Evolutionary conservation across 73 alveolate species (phyloP), one percentile per base, ranked within the genome.

Genomic region (Diophrys sp.): DNA sequence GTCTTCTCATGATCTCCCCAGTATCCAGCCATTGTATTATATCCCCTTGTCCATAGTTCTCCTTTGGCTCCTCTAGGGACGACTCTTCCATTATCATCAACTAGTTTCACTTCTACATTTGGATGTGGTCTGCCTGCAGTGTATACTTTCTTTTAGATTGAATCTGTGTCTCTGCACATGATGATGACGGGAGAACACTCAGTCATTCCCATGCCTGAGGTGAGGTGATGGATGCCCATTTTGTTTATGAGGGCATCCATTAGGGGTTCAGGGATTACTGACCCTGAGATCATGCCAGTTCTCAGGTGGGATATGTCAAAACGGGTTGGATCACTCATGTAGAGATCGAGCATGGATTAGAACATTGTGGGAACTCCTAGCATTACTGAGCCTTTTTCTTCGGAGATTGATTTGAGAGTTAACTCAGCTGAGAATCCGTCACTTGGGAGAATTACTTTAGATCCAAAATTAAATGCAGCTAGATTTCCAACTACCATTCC

Each of bases 281-380:
- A 69, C 29, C 98, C 98, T 0, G 96, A 89, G 28, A 92, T 92
- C 25, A 92, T 62, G 33, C 98, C 98, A 26, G 93, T 90, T 44
- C 90, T 70, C 34, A 92, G 76, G 8, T 87, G 8, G 1, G 80
- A 32, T 14, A 81, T 55, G 54, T 89, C 86, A 54, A 70, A 70
- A 30, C 66, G 56, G 29, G 26, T 30, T 28, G 33, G 26, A 44
- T 18, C 62, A 57, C 80, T 73, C 34, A 32, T 62, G 29, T 76
- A 78, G 71, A 79, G 84, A 66, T 91, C 80, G 24, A 92, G 73
- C 71, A 56, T 74, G 28, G 88, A 96, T 68, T 73, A 74, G 75
- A 92, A 92, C 97, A 92, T 92, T 0, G 97, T 90, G 54, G 97
- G 97, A 1, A 92, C 97, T 14, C 97, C 97, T 31, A 89, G 87